Evolutionary conservation across 2,329 filamentous ascomycete genomes (phyloP).

Genomic region (Cladorrhinum sp.): DNA sequence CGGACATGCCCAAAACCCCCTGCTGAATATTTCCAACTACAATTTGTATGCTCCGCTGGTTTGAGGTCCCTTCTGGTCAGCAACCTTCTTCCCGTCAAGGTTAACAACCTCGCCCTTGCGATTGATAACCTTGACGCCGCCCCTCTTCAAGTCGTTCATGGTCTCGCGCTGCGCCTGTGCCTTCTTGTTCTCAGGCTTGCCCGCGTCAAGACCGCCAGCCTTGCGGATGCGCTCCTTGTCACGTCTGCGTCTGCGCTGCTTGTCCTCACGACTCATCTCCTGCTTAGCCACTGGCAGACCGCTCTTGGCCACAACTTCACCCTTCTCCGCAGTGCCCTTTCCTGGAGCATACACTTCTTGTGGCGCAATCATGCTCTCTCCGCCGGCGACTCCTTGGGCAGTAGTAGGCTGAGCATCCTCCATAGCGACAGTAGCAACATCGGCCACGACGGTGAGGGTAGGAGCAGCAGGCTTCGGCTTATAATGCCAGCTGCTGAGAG

Average conservation of each 20-base stretch:
- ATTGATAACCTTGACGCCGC: slow-evolving; percentile 87
- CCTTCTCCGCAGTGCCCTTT: slow-evolving; percentile 58
- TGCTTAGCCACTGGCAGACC: slow-evolving; percentile 76
- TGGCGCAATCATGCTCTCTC: slow-evolving; percentile 76
- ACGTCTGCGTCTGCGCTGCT: slow-evolving; percentile 68
- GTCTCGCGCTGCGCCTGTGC: slow-evolving; percentile 51
- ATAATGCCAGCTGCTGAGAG: slow-evolving; percentile 91
- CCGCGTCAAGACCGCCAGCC: slow-evolving; percentile 36
- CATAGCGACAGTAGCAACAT: slow-evolving; percentile 89
- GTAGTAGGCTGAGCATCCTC: slow-evolving; percentile 90
- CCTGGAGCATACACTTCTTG: slow-evolving; percentile 91
- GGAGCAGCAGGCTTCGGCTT: slow-evolving; percentile 81
- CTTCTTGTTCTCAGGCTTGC: slow-evolving; percentile 57
- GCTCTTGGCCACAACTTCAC: slow-evolving; percentile 73
- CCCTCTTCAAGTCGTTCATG: slow-evolving; percentile 53
- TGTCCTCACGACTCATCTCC: slow-evolving; percentile 87
- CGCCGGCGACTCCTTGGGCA: slow-evolving; percentile 67
- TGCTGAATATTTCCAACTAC: slow-evolving; percentile 31
- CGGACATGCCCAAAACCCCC: too few relatives aligned
- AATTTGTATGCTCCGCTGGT: slow-evolving; percentile 62
- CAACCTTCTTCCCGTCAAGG: slow-evolving; percentile 75
- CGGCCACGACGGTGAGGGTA: slow-evolving; percentile 80
- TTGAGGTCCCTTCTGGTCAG: slow-evolving; percentile 44
- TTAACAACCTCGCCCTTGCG: slow-evolving; percentile 83
- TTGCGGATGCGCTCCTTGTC: slow-evolving; percentile 85